A percentile compares a stretch with the other conserved stretches of the same genome.
These are phyloP conservation scores for Agrocybe praecox DNA, from an alignment of 768 basidiomycete genomes.

Conservation along the genomic window DNA sequence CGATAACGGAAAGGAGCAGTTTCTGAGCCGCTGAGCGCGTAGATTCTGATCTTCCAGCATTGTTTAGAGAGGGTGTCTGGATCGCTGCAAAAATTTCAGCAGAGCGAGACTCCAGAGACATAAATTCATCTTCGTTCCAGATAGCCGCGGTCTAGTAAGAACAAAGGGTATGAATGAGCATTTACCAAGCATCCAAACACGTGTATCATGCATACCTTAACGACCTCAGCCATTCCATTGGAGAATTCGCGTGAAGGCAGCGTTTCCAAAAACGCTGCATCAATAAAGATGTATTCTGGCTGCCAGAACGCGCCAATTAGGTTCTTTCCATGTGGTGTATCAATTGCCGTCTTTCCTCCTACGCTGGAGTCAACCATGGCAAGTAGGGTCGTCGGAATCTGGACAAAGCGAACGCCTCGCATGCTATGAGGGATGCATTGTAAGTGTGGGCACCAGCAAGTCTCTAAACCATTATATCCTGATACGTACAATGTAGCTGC, in stretches of 20 bases:
- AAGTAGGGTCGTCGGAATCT: slow-evolving; percentile 94
- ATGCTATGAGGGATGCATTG: slow-evolving; percentile 56
- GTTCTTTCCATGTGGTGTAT: slow-evolving; percentile 98
- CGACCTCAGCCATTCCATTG: slow-evolving; percentile 99
- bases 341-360: slow-evolving; percentile 99
- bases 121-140: slow-evolving; percentile 92
- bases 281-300: slow-evolving; percentile 96
- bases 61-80: slow-evolving; percentile 63
- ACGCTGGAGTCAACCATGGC: slow-evolving; percentile 99
- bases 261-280: slow-evolving; percentile 93
- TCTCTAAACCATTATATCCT: too few species aligned
- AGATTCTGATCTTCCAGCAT: slow-evolving; percentile 55
- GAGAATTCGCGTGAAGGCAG: slow-evolving; percentile 91
- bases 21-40: slow-evolving; percentile 78
- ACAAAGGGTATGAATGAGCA: not conserved
- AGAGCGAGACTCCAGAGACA: slow-evolving; percentile 82
- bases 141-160: slow-evolving; percentile 92
- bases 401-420: slow-evolving; percentile 94
- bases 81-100: slow-evolving; percentile 88
- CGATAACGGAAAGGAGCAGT: slow-evolving; percentile 88
- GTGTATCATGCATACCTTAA: slow-evolving; percentile 70
- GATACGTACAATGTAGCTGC: slow-evolving; percentile 90
- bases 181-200: not conserved
- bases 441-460: not conserved
- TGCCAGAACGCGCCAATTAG: slow-evolving; percentile 99